A percentile compares a stretch with the other conserved stretches of the same genome.
phyloP scores from a whole-genome alignment of 2,329 filamentous ascomycete species.

The Xylogone sp. region DNA sequence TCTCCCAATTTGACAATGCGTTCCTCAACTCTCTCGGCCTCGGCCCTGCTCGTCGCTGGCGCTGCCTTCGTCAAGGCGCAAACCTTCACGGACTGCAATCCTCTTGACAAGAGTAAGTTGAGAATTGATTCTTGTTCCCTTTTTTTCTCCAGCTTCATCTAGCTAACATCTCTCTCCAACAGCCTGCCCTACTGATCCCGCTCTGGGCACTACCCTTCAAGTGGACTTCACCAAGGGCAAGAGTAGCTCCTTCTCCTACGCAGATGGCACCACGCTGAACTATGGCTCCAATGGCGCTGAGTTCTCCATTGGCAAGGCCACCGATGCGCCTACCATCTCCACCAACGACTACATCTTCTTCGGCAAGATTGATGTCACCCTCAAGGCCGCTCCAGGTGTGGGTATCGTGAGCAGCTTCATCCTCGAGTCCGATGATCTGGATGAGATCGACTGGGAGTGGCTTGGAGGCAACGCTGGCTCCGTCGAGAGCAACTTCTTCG shows the following conservation, averaged over 20 bases:
- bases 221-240: conserved; percentile 40
- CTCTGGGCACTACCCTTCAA: conserved; percentile 33
- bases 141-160: background rate
- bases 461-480: conserved; percentile 27
- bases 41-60: conserved; percentile 23
- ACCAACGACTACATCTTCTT: conserved; percentile 49
- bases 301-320: conserved; percentile 44
- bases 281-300: conserved; percentile 38
- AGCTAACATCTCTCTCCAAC: conserved; percentile 13
- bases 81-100: conserved; percentile 41
- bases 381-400: conserved; percentile 42
- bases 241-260: conserved; percentile 51
- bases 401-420: conserved; percentile 48
- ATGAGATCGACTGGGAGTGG: conserved; percentile 51
- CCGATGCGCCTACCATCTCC: conserved; percentile 43
- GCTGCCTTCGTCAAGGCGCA: conserved; percentile 33
- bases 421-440: conserved; percentile 45
- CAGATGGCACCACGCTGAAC: conserved; percentile 36
- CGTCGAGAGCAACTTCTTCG: conserved; percentile 50
- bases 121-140: background rate
- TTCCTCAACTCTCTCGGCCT: conserved; percentile 5
- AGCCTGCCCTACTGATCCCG: conserved; percentile 39
- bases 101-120: conserved; percentile 33
- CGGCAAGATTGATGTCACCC: conserved; percentile 43
- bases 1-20: conserved; percentile 6